Evolutionary conservation across 1,139 yeast genomes (phyloP), one percentile per base, ranked within the genome.

Genomic region (Zygosaccharomyces sapae): DNA sequence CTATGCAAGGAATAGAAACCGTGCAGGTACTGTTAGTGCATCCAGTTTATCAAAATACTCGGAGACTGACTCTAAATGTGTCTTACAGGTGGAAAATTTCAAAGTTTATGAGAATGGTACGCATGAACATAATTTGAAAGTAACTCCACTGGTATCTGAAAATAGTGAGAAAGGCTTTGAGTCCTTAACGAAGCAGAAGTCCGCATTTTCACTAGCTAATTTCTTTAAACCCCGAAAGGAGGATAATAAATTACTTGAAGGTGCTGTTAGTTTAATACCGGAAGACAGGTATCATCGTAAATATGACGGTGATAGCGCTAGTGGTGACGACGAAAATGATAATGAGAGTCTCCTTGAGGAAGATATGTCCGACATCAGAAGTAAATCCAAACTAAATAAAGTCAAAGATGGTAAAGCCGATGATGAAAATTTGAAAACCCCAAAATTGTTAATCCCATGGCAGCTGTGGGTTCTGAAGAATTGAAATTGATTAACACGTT

Each of bases 381-480:
- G 3, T 56, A 57, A 29, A 56, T 56, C 37, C 52, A 35, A 35
- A n/a, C 68, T 66, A 3, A 62, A 59, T 8, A 61, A 57, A 19
- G 64, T 60, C 9, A 60, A 58, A 20, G 22, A 13, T 5, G 16
- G 3, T 10, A 35, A 20, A 25, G 16, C 25, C 9, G 38, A 35
- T 22, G 29, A 60, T 7, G 65, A 58, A 56, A 59, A 34, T 54
- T 60, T 45, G 63, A 65, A 46, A 68, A 68, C 56, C 55, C 62
- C 4, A 55, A 56, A 27, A 59, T 65, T n/a, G 73, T 66, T 9
- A 66, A 65, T 42, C 57, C 59, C 19, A 51, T 67, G 40, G 82
- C 86, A 2, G 81, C 82, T 3, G 80, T 83, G 35, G 79, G 80
- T 30, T 77, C 77, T 16, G 67, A 70, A 9, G 86, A 82, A 56